Base-by-base conservation (phyloP, 2,329 filamentous ascomycete species). In the Fonsecaea monophora region DNA sequence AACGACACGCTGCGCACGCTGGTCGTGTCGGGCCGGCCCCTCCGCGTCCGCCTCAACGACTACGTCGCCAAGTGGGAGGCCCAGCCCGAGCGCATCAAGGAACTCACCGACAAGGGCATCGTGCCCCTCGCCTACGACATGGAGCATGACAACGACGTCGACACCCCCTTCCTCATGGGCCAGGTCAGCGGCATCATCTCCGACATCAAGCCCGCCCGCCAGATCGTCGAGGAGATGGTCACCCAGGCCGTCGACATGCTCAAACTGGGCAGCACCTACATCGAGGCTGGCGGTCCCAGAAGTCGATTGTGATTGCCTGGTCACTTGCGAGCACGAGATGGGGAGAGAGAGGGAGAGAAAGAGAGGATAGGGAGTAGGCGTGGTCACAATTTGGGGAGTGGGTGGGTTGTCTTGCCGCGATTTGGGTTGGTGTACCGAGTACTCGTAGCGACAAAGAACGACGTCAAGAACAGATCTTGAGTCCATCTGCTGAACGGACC, bases 171-270 rank as follows among this genome's bases (percentile, higher is more conserved):
- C 78, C 77, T 97, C 75, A 97, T 97, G 94, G 94, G 94, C 0
- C 92, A 97, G 81, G 94, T 97, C 8, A 91, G 92, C 0, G 94
- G 91, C 1, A 85, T 89, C 0, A 91, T 97, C 65, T 78, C 82
- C 38, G 87, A 89, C 71, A 87, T 97, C 67, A 88, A 95, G 82
- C 92, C 94, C 0, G 94, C 94, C 0, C 86, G 82, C 55, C 85
- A 89, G 70, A 97, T 98, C 81, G 89, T 98, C n/a, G 86, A 89
- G 68, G 92, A 96, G 72, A 97, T 98, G 92, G 91, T 97, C 9
- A 80, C 81, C 21, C 89, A 94, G 77, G 92, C 92, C 0, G 87
- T 89, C 8, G 84, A 86, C 1, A 87, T 90, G 83, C 75, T 96
- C 73, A 87, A 83, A 77, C 76, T 84, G 34, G 90, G 89, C 3